phyloP scores from a whole-genome alignment of 768 basidiomycete species.

The Myochromella boudieri region DNA sequence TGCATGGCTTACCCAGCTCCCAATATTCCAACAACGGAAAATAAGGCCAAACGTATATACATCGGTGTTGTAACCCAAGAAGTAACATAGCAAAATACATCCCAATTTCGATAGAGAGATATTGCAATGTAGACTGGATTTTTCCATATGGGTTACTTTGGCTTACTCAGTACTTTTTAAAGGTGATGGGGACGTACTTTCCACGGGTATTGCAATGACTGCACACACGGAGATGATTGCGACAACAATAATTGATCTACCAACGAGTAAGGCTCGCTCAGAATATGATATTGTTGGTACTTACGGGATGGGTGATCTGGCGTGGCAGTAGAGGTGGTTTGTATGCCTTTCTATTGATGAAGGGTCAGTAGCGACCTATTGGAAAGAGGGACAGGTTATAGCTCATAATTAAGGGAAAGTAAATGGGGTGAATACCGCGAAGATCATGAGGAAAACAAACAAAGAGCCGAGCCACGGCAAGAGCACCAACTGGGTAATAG shows the following conservation, averaged over 20 bases:
- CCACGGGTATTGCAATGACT: too few species aligned
- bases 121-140: conserved; percentile 3
- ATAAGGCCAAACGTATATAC: neutral
- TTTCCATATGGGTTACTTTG: neutral
- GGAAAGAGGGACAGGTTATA: too few species aligned
- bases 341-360: neutral
- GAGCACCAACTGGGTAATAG: too few species aligned
- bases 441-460: too few species aligned
- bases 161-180: too few species aligned
- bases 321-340: neutral
- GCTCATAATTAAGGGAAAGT: too few species aligned
- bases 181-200: neutral
- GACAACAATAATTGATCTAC: neutral
- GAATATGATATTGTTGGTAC: too few species aligned
- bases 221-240: too few species aligned
- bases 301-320: neutral
- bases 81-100: neutral
- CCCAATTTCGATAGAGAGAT: conserved; percentile 3
- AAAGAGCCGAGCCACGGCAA: too few species aligned
- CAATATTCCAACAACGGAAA: neutral
- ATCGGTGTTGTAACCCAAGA: neutral
- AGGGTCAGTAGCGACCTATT: neutral
- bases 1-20: conserved; percentile 1
- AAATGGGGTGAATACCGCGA: too few species aligned
- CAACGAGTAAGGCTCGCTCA: too few species aligned